Evolutionary conservation across 2,329 filamentous ascomycete species (phyloP).

Genomic region (Ceratocystis smalleyi): DNA sequence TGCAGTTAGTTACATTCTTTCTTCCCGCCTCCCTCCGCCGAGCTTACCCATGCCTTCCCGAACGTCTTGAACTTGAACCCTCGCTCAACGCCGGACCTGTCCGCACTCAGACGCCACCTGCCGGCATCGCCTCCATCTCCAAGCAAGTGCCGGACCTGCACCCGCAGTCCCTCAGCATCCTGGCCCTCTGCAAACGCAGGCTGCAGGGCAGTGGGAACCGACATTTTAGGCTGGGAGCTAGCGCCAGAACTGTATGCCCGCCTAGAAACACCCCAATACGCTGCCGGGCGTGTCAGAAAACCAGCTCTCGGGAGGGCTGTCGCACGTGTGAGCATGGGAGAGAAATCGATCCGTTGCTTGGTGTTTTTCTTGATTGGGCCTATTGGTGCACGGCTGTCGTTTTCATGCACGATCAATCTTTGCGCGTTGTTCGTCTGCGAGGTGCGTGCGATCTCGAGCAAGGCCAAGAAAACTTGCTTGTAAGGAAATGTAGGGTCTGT

Average conservation of each 20-base stretch:
- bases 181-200: constrained; percentile 31
- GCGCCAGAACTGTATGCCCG: not conserved
- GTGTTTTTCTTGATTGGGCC: too few relatives aligned
- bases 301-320: too few relatives aligned
- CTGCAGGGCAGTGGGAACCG: not conserved
- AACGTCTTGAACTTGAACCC: constrained; percentile 50
- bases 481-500: too few relatives aligned
- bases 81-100: constrained; percentile 42
- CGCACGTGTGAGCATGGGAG: too few relatives aligned
- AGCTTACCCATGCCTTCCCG: constrained; percentile 46
- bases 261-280: not conserved
- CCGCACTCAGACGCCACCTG: constrained; percentile 36
- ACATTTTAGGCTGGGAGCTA: too few relatives aligned
- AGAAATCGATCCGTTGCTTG: too few relatives aligned
- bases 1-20: constrained; percentile 21
- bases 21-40: not conserved
- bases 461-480: too few relatives aligned
- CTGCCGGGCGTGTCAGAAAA: too few relatives aligned
- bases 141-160: constrained; percentile 28
- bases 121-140: constrained; percentile 20
- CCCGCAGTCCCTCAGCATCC: constrained; percentile 27
- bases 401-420: too few relatives aligned
- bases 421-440: too few relatives aligned
- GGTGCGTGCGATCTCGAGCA: too few relatives aligned
- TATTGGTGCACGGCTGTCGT: too few relatives aligned